These are phyloP conservation scores for Licmophora abbreviata DNA, from an alignment of 108 stramenopile genomes.

Conservation along the genomic window DNA sequence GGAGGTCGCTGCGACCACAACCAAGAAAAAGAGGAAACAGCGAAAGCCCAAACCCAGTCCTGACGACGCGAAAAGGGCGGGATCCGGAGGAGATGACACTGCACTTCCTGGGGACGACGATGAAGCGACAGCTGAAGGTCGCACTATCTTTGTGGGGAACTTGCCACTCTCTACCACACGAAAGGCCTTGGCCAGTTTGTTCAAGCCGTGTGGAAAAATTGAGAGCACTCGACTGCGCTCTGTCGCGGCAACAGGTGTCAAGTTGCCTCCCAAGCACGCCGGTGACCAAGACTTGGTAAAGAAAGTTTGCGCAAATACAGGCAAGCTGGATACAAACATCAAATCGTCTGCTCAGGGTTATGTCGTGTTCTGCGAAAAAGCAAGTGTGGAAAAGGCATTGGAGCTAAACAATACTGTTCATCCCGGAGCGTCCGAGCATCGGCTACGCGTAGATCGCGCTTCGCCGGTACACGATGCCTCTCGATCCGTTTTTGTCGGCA, in stretches of 20 bases:
- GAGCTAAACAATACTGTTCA: constrained; percentile 52
- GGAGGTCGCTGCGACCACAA: not conserved
- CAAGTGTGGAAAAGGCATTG: constrained; percentile 53
- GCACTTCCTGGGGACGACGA: constrained; percentile 5
- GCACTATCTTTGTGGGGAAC: constrained; percentile 81
- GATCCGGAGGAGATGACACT: constrained; percentile 4
- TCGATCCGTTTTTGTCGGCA: constrained; percentile 73
- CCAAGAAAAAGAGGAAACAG: constrained; percentile 3
- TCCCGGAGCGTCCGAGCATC: not conserved
- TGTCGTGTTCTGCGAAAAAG: constrained; percentile 57
- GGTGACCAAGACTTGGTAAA: constrained; percentile 65
- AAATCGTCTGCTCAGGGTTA: constrained; percentile 50
- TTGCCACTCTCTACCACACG: constrained; percentile 52
- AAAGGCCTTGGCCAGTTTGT: constrained; percentile 44
- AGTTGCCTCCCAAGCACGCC: constrained; percentile 57
- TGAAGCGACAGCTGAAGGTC: constrained; percentile 23
- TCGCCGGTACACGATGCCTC: constrained; percentile 37
- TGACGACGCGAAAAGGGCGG: not conserved
- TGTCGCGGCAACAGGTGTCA: constrained; percentile 61
- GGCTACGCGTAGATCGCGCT: constrained; percentile 41
- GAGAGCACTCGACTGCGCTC: constrained; percentile 49
- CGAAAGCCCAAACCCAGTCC: not conserved
- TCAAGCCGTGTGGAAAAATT: constrained; percentile 53
- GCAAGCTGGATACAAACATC: constrained; percentile 19
- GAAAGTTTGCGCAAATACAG: constrained; percentile 67